Evolutionary conservation across 2,329 filamentous ascomycete species (phyloP), one percentile per base, ranked within the genome.

Genomic region (Metarhizium guizhouense): DNA sequence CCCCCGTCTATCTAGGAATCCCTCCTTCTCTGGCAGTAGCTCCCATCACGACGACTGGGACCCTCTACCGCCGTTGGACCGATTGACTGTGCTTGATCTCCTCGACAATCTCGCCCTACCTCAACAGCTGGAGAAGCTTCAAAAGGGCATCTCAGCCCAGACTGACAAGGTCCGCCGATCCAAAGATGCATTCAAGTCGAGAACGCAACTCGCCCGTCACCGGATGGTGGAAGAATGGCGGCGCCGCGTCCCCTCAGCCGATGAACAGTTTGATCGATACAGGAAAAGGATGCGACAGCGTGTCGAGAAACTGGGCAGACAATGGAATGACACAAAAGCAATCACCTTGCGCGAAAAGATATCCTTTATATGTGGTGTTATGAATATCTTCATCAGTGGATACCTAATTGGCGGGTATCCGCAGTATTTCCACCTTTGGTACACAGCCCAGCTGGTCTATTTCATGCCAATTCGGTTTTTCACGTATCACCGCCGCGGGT

Each of bases 381-480:
- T 96, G 74, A 99, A 99, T 73, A 94, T 99, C 70, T 95, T 99
- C 72, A 85, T 97, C 68, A 95, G 90, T 62, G 94, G 93, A 56
- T 97, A 96, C 70, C 76, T 99, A 50, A 88, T 99, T 54, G 94
- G 94, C 58, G 90, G 84, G 34, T 86, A 80, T 63, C 91, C 94
- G 0, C 79, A 95, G 63, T 87, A 84, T 69, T 96, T 97, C 71
- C 93, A 95, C 63, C 75, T 87, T 62, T 99, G 94, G 94, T 99
- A 96, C 71, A 92, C 89, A 7, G 79, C 72, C 3, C 92, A 96
- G 71, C 80, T 96, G 47, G 70, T 89, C 58, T 97, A 96, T 73
- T 97, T 96, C 72, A 96, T 97, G 93, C 94, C 94, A 13, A 89
- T 99, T 62, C 87, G 94, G 51, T 93, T 84, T 73, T 94, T 91